Percentiles rank a stretch among this genome's conserved stretches.
Conservation (phyloP, 2,329 filamentous ascomycete species). For the Cryphonectria carpinicola region DNA sequence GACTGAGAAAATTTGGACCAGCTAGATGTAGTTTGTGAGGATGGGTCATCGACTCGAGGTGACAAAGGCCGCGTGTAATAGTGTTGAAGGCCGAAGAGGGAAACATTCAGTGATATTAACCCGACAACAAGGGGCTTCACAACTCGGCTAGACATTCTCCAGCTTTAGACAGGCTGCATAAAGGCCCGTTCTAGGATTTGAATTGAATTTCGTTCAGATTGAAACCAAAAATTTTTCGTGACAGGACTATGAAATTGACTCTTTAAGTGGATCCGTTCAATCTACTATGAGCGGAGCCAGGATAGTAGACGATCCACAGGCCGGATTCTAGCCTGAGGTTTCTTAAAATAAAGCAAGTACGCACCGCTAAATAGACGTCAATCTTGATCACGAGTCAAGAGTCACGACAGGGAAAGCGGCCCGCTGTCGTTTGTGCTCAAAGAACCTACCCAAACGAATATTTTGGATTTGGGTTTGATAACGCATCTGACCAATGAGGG, state of each 20-base stretch:
- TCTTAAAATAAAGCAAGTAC: background rate
- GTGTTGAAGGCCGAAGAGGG: background rate
- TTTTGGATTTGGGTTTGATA: background rate
- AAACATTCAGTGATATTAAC: conserved; percentile 2
- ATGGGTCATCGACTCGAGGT: background rate
- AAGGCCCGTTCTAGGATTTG: background rate
- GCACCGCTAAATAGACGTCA: background rate
- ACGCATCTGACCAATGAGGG: background rate
- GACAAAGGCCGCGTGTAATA: background rate
- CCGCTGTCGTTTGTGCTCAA: too few species aligned
- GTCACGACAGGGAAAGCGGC: background rate
- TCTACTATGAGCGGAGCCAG: background rate
- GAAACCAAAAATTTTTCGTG: background rate
- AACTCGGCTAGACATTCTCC: background rate
- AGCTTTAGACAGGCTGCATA: background rate
- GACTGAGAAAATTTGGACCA: conserved; percentile 1
- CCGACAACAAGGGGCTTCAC: background rate
- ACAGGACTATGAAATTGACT: background rate
- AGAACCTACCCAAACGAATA: background rate
- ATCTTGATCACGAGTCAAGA: background rate
- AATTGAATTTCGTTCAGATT: background rate
- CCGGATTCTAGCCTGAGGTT: background rate
- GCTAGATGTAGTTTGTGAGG: background rate
- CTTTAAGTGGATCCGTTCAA: background rate
- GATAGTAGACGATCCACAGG: background rate